A percentile compares a stretch with the other conserved stretches of the same genome.
These are phyloP conservation scores for Lentinula novae-zelandiae DNA, from an alignment of 1,284 basidiomycete genomes.

Conservation along the genomic window DNA sequence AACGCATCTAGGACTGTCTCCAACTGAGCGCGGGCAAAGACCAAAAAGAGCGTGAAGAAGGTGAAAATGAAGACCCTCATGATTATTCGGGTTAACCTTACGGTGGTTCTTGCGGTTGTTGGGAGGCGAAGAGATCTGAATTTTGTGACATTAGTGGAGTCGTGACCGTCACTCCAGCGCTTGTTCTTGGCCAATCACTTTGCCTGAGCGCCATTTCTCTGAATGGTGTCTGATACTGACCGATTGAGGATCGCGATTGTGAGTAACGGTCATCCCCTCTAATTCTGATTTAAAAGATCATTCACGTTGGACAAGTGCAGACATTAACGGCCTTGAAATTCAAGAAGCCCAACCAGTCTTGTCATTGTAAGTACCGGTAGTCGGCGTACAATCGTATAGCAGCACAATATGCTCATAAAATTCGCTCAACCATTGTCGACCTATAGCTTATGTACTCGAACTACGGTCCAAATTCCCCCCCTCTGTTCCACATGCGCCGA, in stretches of 20 bases:
- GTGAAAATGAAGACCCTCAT: conserved; percentile 8
- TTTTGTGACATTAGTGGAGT: background rate
- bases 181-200: too few relatives aligned
- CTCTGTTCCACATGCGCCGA: conserved; percentile 20
- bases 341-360: conserved; percentile 38
- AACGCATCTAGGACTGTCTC: conserved; percentile 42
- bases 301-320: conserved; percentile 19
- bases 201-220: too few relatives aligned
- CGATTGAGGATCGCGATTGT: conserved; percentile 9
- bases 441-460: conserved; percentile 42
- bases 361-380: conserved; percentile 30
- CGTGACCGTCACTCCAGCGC: background rate
- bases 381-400: too few relatives aligned
- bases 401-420: too few relatives aligned
- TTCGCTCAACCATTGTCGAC: background rate
- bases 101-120: background rate
- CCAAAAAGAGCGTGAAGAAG: conserved; percentile 15
- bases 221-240: conserved; percentile 9
- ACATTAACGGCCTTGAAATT: conserved; percentile 38
- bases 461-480: conserved; percentile 35
- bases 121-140: background rate
- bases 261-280: background rate
- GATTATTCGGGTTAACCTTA: background rate
- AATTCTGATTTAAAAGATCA: background rate
- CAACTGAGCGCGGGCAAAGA: conserved; percentile 41